Evolutionary conservation across 257 asterid genomes (phyloP).

Genomic region (Fraxinus excelsior): DNA sequence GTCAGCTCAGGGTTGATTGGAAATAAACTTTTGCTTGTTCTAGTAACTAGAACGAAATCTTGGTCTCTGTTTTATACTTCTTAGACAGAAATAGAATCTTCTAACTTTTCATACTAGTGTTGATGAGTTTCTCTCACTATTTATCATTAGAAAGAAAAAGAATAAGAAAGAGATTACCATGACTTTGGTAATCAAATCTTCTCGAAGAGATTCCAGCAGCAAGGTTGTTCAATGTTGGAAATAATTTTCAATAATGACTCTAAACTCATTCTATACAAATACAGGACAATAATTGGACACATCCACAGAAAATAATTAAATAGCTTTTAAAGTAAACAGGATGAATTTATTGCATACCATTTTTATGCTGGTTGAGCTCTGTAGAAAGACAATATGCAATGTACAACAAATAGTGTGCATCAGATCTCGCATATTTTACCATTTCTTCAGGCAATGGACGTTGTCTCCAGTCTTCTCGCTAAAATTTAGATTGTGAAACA

Average conservation of each 20-base stretch:
- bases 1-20: neutral
- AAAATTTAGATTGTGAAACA: slow-evolving; percentile 31
- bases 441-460: slow-evolving; percentile 89
- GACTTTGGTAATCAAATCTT: slow-evolving; percentile 3
- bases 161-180: neutral
- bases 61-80: neutral
- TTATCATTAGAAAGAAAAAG: neutral
- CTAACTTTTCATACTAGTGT: neutral
- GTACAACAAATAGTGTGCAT: slow-evolving; percentile 79
- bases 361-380: slow-evolving; percentile 68
- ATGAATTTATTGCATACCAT: slow-evolving; percentile 46
- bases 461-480: slow-evolving; percentile 98
- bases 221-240: slow-evolving; percentile 3
- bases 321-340: neutral
- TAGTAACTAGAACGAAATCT: neutral
- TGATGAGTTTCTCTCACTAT: neutral
- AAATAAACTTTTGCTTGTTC: neutral
- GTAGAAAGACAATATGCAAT: slow-evolving; percentile 60
- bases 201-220: slow-evolving; percentile 7
- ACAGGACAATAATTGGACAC: slow-evolving; percentile 15
- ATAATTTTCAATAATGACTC: neutral
- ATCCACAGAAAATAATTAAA: neutral
- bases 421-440: slow-evolving; percentile 84
- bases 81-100: neutral
- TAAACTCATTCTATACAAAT: slow-evolving; percentile 3